phyloP scores from a whole-genome alignment of 768 basidiomycete genomes.

The Amanita pseudoporphyria region DNA sequence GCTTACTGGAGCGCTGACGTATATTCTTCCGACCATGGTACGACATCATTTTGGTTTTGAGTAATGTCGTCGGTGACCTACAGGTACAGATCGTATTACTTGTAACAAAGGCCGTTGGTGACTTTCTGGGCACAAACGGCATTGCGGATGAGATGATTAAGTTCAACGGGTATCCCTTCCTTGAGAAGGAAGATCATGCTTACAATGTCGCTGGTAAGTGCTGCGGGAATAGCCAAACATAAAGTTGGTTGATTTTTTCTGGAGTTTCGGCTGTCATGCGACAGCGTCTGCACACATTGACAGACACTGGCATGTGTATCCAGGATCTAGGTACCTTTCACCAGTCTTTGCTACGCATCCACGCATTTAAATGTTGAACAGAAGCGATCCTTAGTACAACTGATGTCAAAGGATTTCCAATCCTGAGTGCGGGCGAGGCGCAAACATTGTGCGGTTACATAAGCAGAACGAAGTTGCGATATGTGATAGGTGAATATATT shows the following conservation, averaged over 20 bases:
- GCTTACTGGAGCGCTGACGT: conserved; percentile 92
- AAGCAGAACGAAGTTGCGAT: conserved; percentile 73
- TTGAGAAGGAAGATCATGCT: conserved; percentile 92
- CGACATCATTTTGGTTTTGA: not conserved
- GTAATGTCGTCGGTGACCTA: not conserved
- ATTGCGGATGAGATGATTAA: conserved; percentile 97
- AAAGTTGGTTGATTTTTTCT: conserved; percentile 5
- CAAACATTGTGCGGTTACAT: conserved; percentile 78
- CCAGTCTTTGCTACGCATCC: conserved; percentile 1
- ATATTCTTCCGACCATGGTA: conserved; percentile 97
- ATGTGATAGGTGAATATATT: conserved; percentile 61
- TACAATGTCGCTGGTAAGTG: conserved; percentile 81
- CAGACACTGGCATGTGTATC: conserved; percentile 67
- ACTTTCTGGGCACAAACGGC: conserved; percentile 85
- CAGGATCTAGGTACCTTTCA: conserved; percentile 62
- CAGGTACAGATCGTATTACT: conserved; percentile 76
- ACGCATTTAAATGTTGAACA: conserved; percentile 18
- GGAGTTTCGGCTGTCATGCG: conserved; percentile 88
- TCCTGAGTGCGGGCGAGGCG: conserved; percentile 56
- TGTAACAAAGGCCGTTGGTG: conserved; percentile 95
- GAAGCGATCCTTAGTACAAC: conserved; percentile 66
- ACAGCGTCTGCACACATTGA: conserved; percentile 63
- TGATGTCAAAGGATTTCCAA: conserved; percentile 85
- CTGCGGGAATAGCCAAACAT: not conserved
- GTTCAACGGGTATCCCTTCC: conserved; percentile 95